A percentile compares a stretch with the other conserved stretches of the same genome.
phyloP scores from a whole-genome alignment of 1,284 basidiomycete genomes.

The Puccinia horiana region DNA sequence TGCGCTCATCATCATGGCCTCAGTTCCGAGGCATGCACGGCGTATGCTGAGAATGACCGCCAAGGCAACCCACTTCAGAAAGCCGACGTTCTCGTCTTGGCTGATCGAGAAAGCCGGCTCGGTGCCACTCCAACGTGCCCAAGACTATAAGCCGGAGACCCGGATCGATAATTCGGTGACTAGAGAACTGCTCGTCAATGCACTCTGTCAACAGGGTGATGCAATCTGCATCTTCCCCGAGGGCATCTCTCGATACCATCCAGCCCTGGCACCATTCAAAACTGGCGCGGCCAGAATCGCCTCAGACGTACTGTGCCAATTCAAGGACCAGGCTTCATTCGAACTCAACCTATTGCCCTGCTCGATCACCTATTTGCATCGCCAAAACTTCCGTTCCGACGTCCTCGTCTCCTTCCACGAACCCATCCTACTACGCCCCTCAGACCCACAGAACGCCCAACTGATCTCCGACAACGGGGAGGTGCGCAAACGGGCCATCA shows the following conservation, averaged over 20 bases:
- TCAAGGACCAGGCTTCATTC: constrained; percentile 66
- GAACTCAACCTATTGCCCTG: constrained; percentile 72
- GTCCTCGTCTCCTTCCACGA: constrained; percentile 78
- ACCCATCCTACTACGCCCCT: constrained; percentile 62
- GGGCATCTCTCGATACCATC: constrained; percentile 74
- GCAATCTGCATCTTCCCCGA: constrained; percentile 62
- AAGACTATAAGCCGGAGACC: constrained; percentile 65
- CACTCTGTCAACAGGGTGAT: constrained; percentile 70
- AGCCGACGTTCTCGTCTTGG: constrained; percentile 78
- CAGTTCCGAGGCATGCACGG: constrained; percentile 62
- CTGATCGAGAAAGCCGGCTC: constrained; percentile 81
- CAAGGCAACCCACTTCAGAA: constrained; percentile 75
- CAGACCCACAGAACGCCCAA: constrained; percentile 8
- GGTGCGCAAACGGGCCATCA: constrained; percentile 14
- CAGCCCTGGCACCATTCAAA: constrained; percentile 76
- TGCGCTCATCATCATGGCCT: constrained; percentile 64
- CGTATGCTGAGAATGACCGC: constrained; percentile 77
- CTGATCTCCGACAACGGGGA: constrained; percentile 50
- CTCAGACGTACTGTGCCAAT: constrained; percentile 69
- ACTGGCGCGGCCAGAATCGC: constrained; percentile 80
- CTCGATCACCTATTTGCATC: constrained; percentile 69
- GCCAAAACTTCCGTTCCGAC: constrained; percentile 79
- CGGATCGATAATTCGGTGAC: constrained; percentile 68
- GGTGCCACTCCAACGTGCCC: constrained; percentile 73
- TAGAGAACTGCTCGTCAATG: constrained; percentile 71